Conservation (phyloP, 345 rosid genomes). For the Moringa oleifera region DNA sequence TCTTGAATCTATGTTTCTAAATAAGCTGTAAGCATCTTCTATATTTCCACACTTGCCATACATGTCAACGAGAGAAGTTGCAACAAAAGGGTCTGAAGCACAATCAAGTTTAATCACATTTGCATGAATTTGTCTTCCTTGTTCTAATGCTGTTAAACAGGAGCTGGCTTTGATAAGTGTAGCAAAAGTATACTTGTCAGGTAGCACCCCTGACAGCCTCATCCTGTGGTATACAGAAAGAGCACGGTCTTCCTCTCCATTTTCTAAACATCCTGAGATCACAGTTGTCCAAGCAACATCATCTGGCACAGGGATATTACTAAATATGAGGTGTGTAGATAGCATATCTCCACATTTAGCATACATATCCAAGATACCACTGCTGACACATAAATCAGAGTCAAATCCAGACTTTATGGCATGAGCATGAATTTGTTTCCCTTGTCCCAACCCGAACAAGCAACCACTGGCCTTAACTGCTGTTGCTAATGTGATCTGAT, state of each 20-base stretch:
- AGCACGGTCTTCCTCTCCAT: conserved; percentile 52
- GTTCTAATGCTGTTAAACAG: conserved; percentile 50
- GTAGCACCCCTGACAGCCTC: conserved; percentile 45
- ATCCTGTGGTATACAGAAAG: conserved; percentile 47
- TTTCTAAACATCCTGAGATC: conserved; percentile 62
- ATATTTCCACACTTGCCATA: conserved; percentile 69
- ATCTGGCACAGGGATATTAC: conserved; percentile 37
- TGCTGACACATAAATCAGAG: conserved; percentile 43
- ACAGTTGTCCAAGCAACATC: conserved; percentile 71
- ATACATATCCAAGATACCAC: conserved; percentile 59
- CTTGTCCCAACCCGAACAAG: conserved; percentile 33
- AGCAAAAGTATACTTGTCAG: conserved; percentile 61
- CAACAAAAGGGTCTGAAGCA: conserved; percentile 39
- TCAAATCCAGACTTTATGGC: conserved; percentile 38
- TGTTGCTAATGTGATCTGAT: conserved; percentile 47
- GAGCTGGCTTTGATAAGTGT: conserved; percentile 60
- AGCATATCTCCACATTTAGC: conserved; percentile 51
- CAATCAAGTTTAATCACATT: conserved; percentile 45
- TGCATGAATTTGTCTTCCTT: conserved; percentile 63
- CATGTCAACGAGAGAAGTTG: conserved; percentile 60
- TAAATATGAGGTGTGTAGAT: conserved; percentile 41
- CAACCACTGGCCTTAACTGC: conserved; percentile 45
- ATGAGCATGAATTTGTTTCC: conserved; percentile 48
- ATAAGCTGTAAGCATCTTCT: conserved; percentile 42
- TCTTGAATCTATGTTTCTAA: conserved; percentile 31